These are phyloP conservation scores for Saturnispora hagleri DNA, from an alignment of 805 yeast species.

Conservation along the genomic window DNA sequence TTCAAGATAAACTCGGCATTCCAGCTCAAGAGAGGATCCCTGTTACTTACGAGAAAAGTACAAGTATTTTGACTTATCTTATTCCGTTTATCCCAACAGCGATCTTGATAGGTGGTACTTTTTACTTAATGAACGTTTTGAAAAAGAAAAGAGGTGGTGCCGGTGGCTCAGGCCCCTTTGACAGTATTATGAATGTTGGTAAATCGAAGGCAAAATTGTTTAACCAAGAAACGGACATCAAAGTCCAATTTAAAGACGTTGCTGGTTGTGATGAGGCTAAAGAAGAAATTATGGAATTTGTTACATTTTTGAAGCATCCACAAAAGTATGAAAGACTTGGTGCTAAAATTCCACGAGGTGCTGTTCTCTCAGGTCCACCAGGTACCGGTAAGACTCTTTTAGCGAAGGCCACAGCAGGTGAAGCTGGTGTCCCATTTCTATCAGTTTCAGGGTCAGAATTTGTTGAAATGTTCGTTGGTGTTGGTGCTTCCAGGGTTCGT, in stretches of 20 bases:
- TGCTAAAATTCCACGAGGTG: constrained; percentile 97
- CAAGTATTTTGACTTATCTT: constrained; percentile 52
- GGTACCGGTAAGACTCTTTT: constrained; percentile 98
- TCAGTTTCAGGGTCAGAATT: constrained; percentile 97
- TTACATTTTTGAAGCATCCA: constrained; percentile 84
- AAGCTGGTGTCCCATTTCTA: constrained; percentile 94
- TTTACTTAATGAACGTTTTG: constrained; percentile 42
- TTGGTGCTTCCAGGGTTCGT: constrained; percentile 96
- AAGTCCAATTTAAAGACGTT: constrained; percentile 83
- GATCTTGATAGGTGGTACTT: constrained; percentile 78
- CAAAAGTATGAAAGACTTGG: constrained; percentile 85
- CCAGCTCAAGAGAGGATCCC: constrained; percentile 65
- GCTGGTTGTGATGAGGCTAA: constrained; percentile 98
- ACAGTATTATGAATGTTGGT: constrained; percentile 77
- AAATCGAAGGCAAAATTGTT: constrained; percentile 85
- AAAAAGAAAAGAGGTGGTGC: constrained; percentile 35
- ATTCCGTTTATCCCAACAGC: constrained; percentile 83
- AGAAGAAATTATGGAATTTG: constrained; percentile 97
- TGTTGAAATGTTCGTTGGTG: constrained; percentile 98
- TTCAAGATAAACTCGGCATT: constrained; percentile 61
- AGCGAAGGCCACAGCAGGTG: constrained; percentile 99
- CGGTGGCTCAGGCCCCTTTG: constrained; percentile 52
- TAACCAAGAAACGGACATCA: constrained; percentile 86
- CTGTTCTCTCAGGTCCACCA: constrained; percentile 95
- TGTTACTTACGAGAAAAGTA: constrained; percentile 66